Base-by-base conservation (phyloP, 75 land plant genomes). In the Gnetum montanum region DNA sequence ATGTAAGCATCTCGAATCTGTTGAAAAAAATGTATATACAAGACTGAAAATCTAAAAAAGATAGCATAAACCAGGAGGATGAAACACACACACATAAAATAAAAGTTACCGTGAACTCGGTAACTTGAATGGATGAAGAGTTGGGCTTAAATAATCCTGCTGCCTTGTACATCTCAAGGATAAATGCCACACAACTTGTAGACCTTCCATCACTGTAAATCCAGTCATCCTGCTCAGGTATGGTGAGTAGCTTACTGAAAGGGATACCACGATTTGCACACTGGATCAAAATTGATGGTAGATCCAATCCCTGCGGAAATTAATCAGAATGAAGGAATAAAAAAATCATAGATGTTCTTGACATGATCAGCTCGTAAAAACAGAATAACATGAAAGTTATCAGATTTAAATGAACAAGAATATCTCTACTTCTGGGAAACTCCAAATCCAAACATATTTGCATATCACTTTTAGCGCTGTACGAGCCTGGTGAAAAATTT, bases 171-270 rank as follows among this genome's bases (percentile, higher is more conserved):
- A 92, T 76, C 59, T 65, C 70, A 31, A 92, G 88, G 38, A 92
- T 72, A 54, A 86, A 92, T 22, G 85, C 88, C 48, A 92, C 83
- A 60, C 97, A 92, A 8, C 86, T 66, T 28, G 88, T 81, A 43
- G 97, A 92, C 56, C 71, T 81, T 41, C 97, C 97, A 65, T 92
- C 97, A 54, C 74, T 81, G 51, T 92, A 92, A 31, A 83, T 68
- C 97, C 97, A 92, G 18, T 86, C 77, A 74, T 92, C 97, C 62
- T 83, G 60, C 64, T 92, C 93, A 43, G 97, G 93, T 41, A 92
- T 81, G 0, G 88, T 78, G 11, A 92, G 78, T 43, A 92, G 53
- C 31, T 83, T 54, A 63, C 71, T 93, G 67, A 92, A 92, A 4
- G 83, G 36, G 34, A 74, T 67, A 7, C 92, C 92, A 37, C 83